Base-by-base conservation (phyloP, 805 yeast species). In the Yarrowia divulgata region DNA sequence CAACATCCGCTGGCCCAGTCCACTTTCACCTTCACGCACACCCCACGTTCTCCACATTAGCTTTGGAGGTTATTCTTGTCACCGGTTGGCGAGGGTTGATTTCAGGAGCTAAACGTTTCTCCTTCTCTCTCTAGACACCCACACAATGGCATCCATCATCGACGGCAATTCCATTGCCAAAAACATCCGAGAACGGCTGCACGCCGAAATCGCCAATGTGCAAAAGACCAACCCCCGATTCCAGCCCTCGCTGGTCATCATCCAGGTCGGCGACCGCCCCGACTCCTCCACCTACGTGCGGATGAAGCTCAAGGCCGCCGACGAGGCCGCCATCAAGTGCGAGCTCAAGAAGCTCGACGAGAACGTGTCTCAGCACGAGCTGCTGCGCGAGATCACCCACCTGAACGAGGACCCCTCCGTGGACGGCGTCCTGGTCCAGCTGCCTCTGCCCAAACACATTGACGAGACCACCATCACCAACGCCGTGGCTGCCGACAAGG, bases 251-350 rank as follows among this genome's bases (percentile, higher is more conserved):
- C 82, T 94, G 75, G 87, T 91, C 46, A 93, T 94, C 73, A 83
- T 94, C 71, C 98, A 94, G 80, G 96, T 95, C 48, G 98, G 98
- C 52, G 83, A 83, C 62, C 84, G 98, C 72, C 96, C 96, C 14
- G 99, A 94, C 78, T 92, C 97, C 1, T 86, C 93, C 13, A 91
- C 97, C 8, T 94, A 94, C 79, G 98, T 94, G 69, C 86, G 89
- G 70, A 91, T 94, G 87, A 94, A 94, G 80, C 83, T 92, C 72
- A 91, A 90, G 81, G 96, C 97, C 12, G 97, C 97, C 19, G 81
- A 84, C 62, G 91, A 90, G 71, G 92, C 96, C 45, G 90, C 90
- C 69, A 90, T 95, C 71, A 81, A 81, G 48, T 91, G 96, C 71
- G 82, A 83, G 23, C 81, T 91, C 71, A 75, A 89, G 72, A 88